Conservation (phyloP, 495 filamentous ascomycete genomes). For the Penicillium fimorum region DNA sequence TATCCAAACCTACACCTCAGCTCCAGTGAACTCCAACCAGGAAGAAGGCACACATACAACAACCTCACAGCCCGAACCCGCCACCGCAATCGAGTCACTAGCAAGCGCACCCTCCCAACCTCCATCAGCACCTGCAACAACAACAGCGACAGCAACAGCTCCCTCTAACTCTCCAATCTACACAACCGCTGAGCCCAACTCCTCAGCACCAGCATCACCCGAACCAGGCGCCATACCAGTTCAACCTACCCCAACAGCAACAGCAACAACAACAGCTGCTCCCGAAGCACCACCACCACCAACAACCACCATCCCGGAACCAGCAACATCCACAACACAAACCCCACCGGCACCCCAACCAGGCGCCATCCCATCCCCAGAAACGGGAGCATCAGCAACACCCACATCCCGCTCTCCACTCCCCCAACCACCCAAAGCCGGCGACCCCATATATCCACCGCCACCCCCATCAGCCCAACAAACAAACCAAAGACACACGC, state of each 20-base stretch:
- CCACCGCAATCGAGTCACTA: constrained; percentile 30
- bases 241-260: constrained; percentile 23
- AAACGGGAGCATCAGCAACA: constrained; percentile 10
- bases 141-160: constrained; percentile 36
- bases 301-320: constrained; percentile 23
- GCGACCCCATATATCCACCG: constrained; percentile 32
- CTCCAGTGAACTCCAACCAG: constrained; percentile 52
- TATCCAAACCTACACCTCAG: constrained; percentile 58
- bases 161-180: constrained; percentile 44
- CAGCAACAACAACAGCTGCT: constrained; percentile 25
- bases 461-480: constrained; percentile 3
- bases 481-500: constrained; percentile 1
- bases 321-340: constrained; percentile 8
- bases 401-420: constrained; percentile 18
- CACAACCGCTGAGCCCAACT: constrained; percentile 45
- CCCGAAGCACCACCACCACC: constrained; percentile 17
- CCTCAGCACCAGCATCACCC: constrained; percentile 25
- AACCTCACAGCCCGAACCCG: constrained; percentile 41
- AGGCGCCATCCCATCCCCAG: constrained; percentile 41
- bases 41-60: constrained; percentile 22
- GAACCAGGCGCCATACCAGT: constrained; percentile 41
- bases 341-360: constrained; percentile 58
- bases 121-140: constrained; percentile 11
- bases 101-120: constrained; percentile 20
- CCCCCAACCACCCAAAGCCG: constrained; percentile 57